Evolutionary conservation across 768 basidiomycete genomes (phyloP), one percentile per base, ranked within the genome.

Genomic region (Gloeopeniophorella convolvens): DNA sequence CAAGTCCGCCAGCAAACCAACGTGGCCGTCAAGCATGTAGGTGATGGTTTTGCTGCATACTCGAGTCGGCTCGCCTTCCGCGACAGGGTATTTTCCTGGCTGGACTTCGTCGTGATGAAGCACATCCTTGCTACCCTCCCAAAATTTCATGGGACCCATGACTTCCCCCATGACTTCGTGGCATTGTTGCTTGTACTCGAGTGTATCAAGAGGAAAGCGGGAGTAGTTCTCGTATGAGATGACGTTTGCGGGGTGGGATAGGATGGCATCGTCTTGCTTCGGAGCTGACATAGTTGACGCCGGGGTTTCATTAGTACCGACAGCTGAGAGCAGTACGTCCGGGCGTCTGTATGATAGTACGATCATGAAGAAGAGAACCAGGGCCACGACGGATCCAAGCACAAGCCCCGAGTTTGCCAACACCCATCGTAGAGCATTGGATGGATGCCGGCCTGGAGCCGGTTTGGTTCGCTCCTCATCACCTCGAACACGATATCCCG

Each of bases 1-100:
- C 57, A 87, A 63, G 57, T 87, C 84, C 32, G 78, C 77, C 18
- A 75, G 61, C n/a, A 87, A 66, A 26, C 83, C 85, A 11, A 81
- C 79, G 42, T 73, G 66, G 3, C 83, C 83, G 58, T 82, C 81
- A 41, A 86, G 65, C 76, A 83, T 73, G 59, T 87, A 87, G 2
- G 83, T 86, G 56, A 86, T 77, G 0, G 80, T 82, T 51, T 74
- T 80, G n/a, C 63, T 66, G 65, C 84, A 86, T 9, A 63, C 53
- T n/a, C 40, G 48, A 13, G 57, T 60, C 4, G 23, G 45, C 32
- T 55, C 50, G 28, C 57, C 63, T 40, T 63, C 65, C 8, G 62
- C 58, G 10, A 59, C 40, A 20, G 61, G 60, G 42, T 63, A 59
- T 26, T 57, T 34, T 30, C 45, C 45, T 33, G 41, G 31, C 11